A percentile compares a stretch with the other conserved stretches of the same genome.
These are phyloP conservation scores for Cladorrhinum sp. DNA, from an alignment of 2,329 filamentous ascomycete species.

Conservation along the genomic window DNA sequence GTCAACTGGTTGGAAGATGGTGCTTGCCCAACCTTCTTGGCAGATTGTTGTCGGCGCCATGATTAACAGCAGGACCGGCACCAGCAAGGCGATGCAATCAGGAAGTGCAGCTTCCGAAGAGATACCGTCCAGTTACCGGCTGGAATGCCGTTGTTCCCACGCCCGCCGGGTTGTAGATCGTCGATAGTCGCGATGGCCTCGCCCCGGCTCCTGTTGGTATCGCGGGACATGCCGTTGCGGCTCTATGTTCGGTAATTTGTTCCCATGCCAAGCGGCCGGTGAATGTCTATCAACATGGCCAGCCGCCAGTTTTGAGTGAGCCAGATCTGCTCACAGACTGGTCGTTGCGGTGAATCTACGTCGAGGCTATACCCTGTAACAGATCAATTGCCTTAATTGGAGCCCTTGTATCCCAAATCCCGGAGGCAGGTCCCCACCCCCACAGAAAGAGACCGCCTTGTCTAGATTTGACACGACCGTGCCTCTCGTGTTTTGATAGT, in stretches of 20 bases:
- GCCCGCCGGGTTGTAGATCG: neutral
- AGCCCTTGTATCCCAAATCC: slow-evolving; percentile 2
- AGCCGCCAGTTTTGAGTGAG: neutral
- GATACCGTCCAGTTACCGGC: neutral
- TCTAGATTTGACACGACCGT: neutral
- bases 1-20: slow-evolving; percentile 6
- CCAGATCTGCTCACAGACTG: neutral
- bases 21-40: neutral
- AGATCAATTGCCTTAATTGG: slow-evolving; percentile 7
- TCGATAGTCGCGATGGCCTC: neutral
- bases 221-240: slow-evolving; percentile 17
- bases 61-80: neutral
- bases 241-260: slow-evolving; percentile 27
- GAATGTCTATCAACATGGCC: slow-evolving; percentile 12
- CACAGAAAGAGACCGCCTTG: neutral
- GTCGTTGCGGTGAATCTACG: neutral
- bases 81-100: too few species aligned
- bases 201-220: neutral
- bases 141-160: neutral
- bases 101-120: neutral
- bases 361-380: neutral
- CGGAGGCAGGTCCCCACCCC: neutral
- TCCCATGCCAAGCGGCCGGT: slow-evolving; percentile 25
- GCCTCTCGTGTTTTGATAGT: neutral
- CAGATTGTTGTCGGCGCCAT: neutral